Evolutionary conservation across 805 yeast genomes (phyloP).

Genomic region (Barnettozyma wickerhamii): DNA sequence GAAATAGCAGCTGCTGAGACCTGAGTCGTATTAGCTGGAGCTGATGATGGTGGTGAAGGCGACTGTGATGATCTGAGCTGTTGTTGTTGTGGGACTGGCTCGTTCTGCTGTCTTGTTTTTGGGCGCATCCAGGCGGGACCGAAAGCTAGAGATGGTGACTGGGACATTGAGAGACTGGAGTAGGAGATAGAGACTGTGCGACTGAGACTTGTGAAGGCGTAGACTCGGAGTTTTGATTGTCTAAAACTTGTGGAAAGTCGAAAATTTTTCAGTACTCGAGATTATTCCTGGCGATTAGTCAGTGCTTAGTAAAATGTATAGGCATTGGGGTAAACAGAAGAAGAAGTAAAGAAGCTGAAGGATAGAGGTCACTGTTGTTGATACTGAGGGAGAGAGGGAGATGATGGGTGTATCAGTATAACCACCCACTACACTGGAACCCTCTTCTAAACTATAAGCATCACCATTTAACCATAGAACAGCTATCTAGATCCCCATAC

Average conservation of each 20-base stretch:
- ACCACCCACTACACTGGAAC: background rate
- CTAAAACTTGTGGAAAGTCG: background rate
- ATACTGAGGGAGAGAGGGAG: no score
- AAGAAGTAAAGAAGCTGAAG: background rate
- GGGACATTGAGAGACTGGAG: conserved; percentile 22
- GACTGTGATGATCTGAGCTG: background rate
- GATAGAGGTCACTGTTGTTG: no score
- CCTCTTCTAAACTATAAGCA: no score
- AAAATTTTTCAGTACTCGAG: conserved; percentile 7
- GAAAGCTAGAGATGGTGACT: conserved; percentile 26
- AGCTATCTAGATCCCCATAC: conserved; percentile 25
- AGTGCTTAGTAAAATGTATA: no score
- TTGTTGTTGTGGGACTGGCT: background rate
- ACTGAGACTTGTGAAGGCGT: background rate
- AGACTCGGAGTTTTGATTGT: background rate
- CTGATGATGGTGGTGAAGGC: conserved; percentile 12
- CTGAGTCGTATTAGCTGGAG: no score
- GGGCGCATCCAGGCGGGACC: conserved; percentile 35
- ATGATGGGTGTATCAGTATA: no score
- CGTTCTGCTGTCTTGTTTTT: conserved; percentile 11
- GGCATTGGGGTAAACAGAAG: no score
- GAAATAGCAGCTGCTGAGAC: conserved; percentile 33
- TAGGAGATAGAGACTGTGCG: background rate
- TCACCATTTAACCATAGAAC: no score
- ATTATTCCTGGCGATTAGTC: no score